Evolutionary conservation across 441 rosid genomes (phyloP).

Genomic region (Lepidium campestre): DNA sequence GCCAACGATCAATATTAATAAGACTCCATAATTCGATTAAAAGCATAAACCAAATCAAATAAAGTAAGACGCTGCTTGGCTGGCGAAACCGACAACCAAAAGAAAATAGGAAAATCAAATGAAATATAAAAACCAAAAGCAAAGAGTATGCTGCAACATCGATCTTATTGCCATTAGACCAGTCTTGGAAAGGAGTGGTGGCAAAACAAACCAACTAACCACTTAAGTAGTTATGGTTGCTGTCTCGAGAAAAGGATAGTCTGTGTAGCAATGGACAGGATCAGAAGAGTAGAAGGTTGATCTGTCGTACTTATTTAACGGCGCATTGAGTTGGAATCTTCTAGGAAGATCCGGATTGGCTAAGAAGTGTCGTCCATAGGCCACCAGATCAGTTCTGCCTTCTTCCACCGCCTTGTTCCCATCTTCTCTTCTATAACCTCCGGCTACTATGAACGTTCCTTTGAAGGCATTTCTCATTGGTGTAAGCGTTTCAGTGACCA

Average conservation of each 20-base stretch:
- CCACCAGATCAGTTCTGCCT: slow-evolving; percentile 32
- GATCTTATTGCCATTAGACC: neutral
- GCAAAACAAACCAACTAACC: no score
- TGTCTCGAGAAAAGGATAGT: slow-evolving; percentile 38
- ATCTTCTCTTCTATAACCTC: slow-evolving; percentile 32
- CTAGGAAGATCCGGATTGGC: slow-evolving; percentile 43
- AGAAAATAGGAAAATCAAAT: neutral
- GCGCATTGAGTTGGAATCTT: slow-evolving; percentile 38
- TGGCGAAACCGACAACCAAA: no score
- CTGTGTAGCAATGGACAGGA: slow-evolving; percentile 43
- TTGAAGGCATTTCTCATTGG: slow-evolving; percentile 46
- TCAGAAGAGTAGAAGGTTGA: slow-evolving; percentile 35
- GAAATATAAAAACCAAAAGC: neutral
- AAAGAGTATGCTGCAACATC: neutral
- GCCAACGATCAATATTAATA: no score
- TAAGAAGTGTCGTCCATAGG: slow-evolving; percentile 37
- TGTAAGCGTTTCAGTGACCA: slow-evolving; percentile 19
- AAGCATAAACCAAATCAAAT: no score
- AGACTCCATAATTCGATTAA: no score
- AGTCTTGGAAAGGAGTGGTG: no score
- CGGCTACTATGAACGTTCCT: slow-evolving; percentile 37
- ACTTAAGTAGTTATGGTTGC: neutral
- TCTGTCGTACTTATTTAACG: slow-evolving; percentile 31
- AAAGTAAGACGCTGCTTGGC: no score
- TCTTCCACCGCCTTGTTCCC: slow-evolving; percentile 34